Evolutionary conservation across 371 early-diverging fungal genomes (phyloP), one percentile per base, ranked within the genome.

Genomic region (Blakeslea trispora): DNA sequence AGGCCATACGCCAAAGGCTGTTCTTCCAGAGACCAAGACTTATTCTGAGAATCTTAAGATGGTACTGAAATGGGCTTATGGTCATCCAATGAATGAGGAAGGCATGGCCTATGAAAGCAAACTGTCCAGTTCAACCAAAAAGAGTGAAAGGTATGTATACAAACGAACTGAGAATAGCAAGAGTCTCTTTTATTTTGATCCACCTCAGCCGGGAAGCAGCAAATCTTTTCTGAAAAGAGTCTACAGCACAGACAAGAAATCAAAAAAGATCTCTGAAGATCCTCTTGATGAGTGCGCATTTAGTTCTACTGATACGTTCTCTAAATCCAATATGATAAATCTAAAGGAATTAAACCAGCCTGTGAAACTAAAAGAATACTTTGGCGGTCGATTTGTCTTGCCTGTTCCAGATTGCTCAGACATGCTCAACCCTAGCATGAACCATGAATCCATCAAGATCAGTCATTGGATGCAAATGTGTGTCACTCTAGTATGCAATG

Each of bases 21-120:
- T 41, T 6, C 6, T 52, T 18, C 48, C 55, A 34, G 68, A 64
- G 55, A 66, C 66, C 10, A 60, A 53, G 21, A 46, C 23, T 3
- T 5, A n/a, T 5, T 55, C 34, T 1, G 75, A 75, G 50, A 34
- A 32, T 7, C 31, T 37, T 6, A 63, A 55, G 3, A 65, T 72
- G 63, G 48, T 71, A 1, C 28, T 75, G 17, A 75, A 75, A 41
- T 75, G 75, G 75, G 75, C 72, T 3, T 66, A 69, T 49, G 66
- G 69, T 14, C 66, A 63, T 53, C 53, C 3, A 2, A 37, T 37
- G 37, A 14, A 14, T 13, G 37, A 60, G 45, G 32, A 9, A 9
- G 34, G n/a, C 15, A 37, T 3, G 11, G 37, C 11, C 7, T 37
- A 37, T 14, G 14, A 10, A 37, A 37, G 14, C 11, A 37, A 37